Evolutionary conservation across 2,329 filamentous ascomycete species (phyloP), one percentile per base, ranked within the genome.

Genomic region (Volutella citrinella): DNA sequence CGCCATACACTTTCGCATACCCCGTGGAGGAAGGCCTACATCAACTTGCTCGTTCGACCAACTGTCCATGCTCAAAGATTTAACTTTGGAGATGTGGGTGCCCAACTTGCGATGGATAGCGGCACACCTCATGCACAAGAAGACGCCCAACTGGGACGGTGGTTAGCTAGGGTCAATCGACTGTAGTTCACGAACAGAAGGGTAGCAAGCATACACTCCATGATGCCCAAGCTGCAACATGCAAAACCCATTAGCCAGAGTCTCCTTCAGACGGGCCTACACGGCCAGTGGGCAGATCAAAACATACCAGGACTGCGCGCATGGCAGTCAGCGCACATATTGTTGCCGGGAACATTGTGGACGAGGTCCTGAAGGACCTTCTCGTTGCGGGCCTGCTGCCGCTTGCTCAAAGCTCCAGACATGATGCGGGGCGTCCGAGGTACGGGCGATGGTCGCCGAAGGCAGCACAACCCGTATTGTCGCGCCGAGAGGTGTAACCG

Each of bases 1-100:
- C 23, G 25, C 13, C 29, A 17, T n/a, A n/a, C n/a, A n/a, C n/a
- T n/a, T n/a, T n/a, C n/a, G n/a, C n/a, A n/a, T n/a, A n/a, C n/a
- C n/a, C n/a, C n/a, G n/a, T n/a, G n/a, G n/a, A n/a, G n/a, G n/a
- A n/a, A n/a, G n/a, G n/a, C 78, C 65, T 70, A 95, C 90, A 66
- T 98, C 93, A 45, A 98, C 90, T 67, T 98, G 93, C 42, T 97
- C 93, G 55, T 84, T 83, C 30, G 86, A 82, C 93, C 93, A 98
- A 49, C 84, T 93, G 65, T 98, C 93, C 90, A 98, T 97, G 63
- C 86, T 97, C 67, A 98, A 66, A 22, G 90, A 97, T 66, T 98
- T 98, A 70, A 98, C 89, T 64, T 98, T 98, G 48, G 90, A 96
- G 45, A 98, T 88, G 64, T 98, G 93, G 24, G 93, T 97, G 42